Evolutionary conservation across 1,284 basidiomycete genomes (phyloP), one percentile per base, ranked within the genome.

Genomic region (Ceratorhiza oryzae-sativae): DNA sequence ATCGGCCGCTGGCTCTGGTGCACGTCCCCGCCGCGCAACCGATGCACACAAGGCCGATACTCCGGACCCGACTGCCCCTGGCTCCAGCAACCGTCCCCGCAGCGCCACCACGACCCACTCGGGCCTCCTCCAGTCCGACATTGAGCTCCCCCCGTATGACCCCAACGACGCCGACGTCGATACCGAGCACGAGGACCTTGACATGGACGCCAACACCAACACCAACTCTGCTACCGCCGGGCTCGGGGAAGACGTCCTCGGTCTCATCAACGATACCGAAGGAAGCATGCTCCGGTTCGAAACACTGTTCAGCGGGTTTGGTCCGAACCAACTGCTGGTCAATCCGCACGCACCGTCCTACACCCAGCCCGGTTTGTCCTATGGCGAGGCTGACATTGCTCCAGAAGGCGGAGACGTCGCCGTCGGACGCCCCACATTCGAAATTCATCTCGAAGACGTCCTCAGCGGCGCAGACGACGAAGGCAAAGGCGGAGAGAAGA

Each of bases 381-480:
- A 92, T 78, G 90, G 90, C 72, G 90, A 92, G 79, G 48, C 71
- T 18, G 67, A 36, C 18, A 49, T 42, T 20, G 55, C 53, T 32
- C 75, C 73, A 56, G 79, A 78, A 48, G 77, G 78, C 60, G 78
- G 82, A 20, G 86, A 87, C 73, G 81, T 83, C 42, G 85, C 85
- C 79, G 87, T 93, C 74, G 79, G 85, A 18, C 87, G 90, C 12
- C 91, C 91, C 0, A 92, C 90, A 39, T 92, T 92, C 76, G 90
- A 92, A 78, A 85, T 93, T 36, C 88, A 88, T 9, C 85, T 93
- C 27, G 91, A 93, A 75, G 90, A 93, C 74, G 83, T 93, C 72
- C 84, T 93, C 74, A 84, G 83, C 76, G 75, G 3, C 61, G 73
- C 34, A 32, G 73, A 72, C 20, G 39, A 46, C 20, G 65, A 70